These are phyloP conservation scores for Xylaria cubensis DNA, from an alignment of 495 filamentous ascomycete genomes.

Conservation along the genomic window DNA sequence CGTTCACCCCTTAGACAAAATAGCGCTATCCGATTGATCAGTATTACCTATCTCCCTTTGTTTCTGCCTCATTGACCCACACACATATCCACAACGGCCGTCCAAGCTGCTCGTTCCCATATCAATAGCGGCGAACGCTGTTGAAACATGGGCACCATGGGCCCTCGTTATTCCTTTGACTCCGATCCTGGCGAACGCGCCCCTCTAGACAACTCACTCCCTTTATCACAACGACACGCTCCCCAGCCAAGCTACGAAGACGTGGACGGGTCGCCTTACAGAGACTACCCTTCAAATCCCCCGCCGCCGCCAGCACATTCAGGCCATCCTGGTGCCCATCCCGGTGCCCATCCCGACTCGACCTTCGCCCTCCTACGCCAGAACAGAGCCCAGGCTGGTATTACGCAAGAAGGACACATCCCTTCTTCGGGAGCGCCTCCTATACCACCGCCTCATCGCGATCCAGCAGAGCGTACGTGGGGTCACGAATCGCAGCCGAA, in stretches of 20 bases:
- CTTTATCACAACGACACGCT: slow-evolving; percentile 29
- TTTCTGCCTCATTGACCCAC: slow-evolving; percentile 24
- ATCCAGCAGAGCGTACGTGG: slow-evolving; percentile 39
- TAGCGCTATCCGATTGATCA: background rate
- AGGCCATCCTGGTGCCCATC: slow-evolving; percentile 50
- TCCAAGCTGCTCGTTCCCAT: too few relatives aligned
- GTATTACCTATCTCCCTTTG: slow-evolving; percentile 20
- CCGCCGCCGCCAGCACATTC: slow-evolving; percentile 33
- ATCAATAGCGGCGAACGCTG: slow-evolving; percentile 1
- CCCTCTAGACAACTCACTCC: slow-evolving; percentile 43
- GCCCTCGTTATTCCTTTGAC: slow-evolving; percentile 40
- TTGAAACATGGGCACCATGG: slow-evolving; percentile 33
- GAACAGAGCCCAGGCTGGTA: slow-evolving; percentile 28
- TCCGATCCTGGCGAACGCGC: slow-evolving; percentile 48
- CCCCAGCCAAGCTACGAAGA: slow-evolving; percentile 34
- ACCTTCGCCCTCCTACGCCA: slow-evolving; percentile 19
- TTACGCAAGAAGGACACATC: slow-evolving; percentile 22
- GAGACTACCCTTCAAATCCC: slow-evolving; percentile 35
- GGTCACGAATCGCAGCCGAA: slow-evolving; percentile 50
- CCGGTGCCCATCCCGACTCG: slow-evolving; percentile 40
- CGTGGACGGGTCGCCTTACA: slow-evolving; percentile 29
- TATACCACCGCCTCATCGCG: slow-evolving; percentile 38
- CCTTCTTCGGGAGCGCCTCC: slow-evolving; percentile 35
- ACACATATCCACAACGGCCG: slow-evolving; percentile 1
- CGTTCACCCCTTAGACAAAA: background rate